A percentile compares a stretch with the other conserved stretches of the same genome.
Evolutionary conservation across 331 rosid genomes (phyloP).

Genomic region (Cydonia oblonga): DNA sequence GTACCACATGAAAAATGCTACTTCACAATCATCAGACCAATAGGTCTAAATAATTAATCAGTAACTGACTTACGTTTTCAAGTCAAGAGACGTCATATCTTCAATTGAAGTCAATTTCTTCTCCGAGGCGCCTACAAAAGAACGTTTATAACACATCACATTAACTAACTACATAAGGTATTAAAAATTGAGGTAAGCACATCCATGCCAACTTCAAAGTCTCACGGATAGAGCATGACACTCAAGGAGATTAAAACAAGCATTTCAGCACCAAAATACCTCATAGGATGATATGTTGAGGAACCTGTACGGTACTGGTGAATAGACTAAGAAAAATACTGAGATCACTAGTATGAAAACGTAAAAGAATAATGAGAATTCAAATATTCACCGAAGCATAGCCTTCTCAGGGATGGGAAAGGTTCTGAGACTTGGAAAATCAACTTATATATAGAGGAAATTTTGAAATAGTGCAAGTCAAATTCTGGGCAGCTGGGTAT

Average conservation of each 20-base stretch:
- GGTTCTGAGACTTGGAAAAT: not conserved
- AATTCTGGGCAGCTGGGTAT: not conserved
- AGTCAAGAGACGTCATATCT: slow-evolving; percentile 72
- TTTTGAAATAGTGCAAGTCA: not conserved
- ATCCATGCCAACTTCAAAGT: not conserved
- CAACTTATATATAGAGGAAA: not conserved
- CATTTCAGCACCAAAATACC: not conserved
- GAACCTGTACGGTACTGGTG: not conserved
- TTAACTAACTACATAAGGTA: slow-evolving; percentile 1
- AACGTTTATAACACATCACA: slow-evolving; percentile 17
- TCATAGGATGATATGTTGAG: not conserved
- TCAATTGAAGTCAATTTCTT: slow-evolving; percentile 53
- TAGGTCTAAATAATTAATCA: slow-evolving; percentile 1
- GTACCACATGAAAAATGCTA: not conserved
- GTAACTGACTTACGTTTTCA: slow-evolving; percentile 67
- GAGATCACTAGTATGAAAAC: not conserved
- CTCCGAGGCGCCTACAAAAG: slow-evolving; percentile 56
- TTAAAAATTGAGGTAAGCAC: not conserved
- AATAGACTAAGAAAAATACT: not conserved
- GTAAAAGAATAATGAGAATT: not conserved
- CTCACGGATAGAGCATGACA: not conserved
- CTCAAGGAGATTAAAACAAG: slow-evolving; percentile 7
- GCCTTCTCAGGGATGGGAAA: not conserved
- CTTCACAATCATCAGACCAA: not conserved
- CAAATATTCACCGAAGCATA: not conserved